Conservation (phyloP, 805 yeast species). For the Barnettozyma sucrosica region DNA sequence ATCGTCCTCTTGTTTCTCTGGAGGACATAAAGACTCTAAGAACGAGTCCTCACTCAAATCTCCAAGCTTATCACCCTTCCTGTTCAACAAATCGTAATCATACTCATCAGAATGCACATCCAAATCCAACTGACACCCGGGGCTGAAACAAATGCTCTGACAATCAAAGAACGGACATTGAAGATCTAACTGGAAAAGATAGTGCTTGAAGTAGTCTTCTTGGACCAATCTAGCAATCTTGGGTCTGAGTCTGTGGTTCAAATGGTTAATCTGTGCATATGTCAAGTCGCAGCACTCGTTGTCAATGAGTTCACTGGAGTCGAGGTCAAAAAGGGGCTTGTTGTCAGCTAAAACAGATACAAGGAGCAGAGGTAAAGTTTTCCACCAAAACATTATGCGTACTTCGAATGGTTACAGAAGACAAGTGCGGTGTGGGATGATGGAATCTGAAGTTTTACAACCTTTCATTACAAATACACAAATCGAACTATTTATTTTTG, state of each 20-base stretch:
- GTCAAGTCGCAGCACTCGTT: constrained; percentile 34
- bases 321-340: constrained; percentile 14
- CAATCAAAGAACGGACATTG: constrained; percentile 82
- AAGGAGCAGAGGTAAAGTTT: neutral
- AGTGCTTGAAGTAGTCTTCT: constrained; percentile 78
- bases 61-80: constrained; percentile 41
- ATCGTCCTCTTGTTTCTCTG: constrained; percentile 32
- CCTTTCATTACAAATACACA: neutral
- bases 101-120: constrained; percentile 26
- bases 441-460: neutral
- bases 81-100: constrained; percentile 22
- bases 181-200: constrained; percentile 68
- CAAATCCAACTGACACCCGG: constrained; percentile 26
- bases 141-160: constrained; percentile 35
- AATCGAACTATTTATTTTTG: neutral
- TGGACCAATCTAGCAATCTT: constrained; percentile 51
- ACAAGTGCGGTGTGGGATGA: neutral
- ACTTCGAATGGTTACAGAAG: neutral
- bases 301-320: constrained; percentile 16
- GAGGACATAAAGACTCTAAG: constrained; percentile 33
- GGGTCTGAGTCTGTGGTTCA: constrained; percentile 50
- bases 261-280: constrained; percentile 42
- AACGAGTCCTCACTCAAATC: constrained; percentile 31
- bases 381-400: constrained; percentile 5
- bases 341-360: constrained; percentile 6